These are phyloP conservation scores for Cicer cuneatum DNA, from an alignment of 306 rosid species.

Conservation along the genomic window DNA sequence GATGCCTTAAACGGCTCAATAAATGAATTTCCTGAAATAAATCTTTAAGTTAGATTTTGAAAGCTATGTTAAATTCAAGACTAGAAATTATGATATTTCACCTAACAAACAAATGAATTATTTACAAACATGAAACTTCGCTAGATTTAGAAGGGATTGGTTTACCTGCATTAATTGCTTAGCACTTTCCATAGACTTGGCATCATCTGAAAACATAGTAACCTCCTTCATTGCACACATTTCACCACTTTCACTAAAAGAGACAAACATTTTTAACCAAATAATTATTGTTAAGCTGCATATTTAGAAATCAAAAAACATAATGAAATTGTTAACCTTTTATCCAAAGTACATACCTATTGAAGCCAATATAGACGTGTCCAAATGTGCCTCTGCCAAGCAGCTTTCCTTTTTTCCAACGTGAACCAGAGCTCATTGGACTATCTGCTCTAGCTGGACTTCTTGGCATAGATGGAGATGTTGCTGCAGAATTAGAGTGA, in stretches of 20 bases:
- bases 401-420: slow-evolving; percentile 97
- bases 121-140: slow-evolving; percentile 6
- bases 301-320: neutral
- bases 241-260: slow-evolving; percentile 88
- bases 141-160: slow-evolving; percentile 23
- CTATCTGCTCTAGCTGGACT: slow-evolving; percentile 98
- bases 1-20: slow-evolving; percentile 94
- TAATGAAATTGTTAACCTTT: slow-evolving; percentile 32
- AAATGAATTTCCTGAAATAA: slow-evolving; percentile 84
- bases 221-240: slow-evolving; percentile 99
- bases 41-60: slow-evolving; percentile 44
- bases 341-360: slow-evolving; percentile 59
- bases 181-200: slow-evolving; percentile 94
- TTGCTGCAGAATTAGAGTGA: slow-evolving; percentile 91
- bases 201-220: slow-evolving; percentile 94
- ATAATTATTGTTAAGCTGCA: slow-evolving; percentile 16
- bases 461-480: slow-evolving; percentile 97
- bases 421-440: slow-evolving; percentile 84
- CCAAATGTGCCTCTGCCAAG: slow-evolving; percentile 98
- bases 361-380: slow-evolving; percentile 94
- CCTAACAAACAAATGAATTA: slow-evolving; percentile 4
- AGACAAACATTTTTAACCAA: slow-evolving; percentile 41
- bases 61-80: slow-evolving; percentile 36
- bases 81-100: slow-evolving; percentile 41
- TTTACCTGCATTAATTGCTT: slow-evolving; percentile 94